Evolutionary conservation across 192 early-diverging fungal genomes (phyloP).

Genomic region (Coemansia sp.): DNA sequence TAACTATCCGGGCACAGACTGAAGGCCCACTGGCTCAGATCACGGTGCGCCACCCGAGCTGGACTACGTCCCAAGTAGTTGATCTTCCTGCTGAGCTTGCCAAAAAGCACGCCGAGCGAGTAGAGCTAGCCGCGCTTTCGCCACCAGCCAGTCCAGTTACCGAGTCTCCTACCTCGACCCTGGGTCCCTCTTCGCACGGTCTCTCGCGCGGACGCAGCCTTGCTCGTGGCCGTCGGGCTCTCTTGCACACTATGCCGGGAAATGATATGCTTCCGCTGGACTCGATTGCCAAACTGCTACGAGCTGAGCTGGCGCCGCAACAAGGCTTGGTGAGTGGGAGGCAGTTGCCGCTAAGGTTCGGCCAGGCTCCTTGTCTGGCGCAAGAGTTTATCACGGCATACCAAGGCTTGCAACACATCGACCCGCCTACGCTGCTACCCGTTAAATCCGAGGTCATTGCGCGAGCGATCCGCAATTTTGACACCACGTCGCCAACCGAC

Average conservation of each 20-base stretch:
- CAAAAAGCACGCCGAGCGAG: conserved; percentile 32
- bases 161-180: conserved; percentile 54
- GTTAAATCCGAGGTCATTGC: conserved; percentile 69
- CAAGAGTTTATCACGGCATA: conserved; percentile 61
- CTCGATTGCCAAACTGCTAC: conserved; percentile 40
- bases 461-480: conserved; percentile 79
- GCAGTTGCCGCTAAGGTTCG: conserved; percentile 39
- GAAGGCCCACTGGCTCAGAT: conserved; percentile 77
- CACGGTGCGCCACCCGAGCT: conserved; percentile 78
- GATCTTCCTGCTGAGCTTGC: conserved; percentile 46
- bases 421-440: conserved; percentile 64
- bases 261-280: conserved; percentile 29
- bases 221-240: conserved; percentile 34
- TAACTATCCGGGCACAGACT: conserved; percentile 73
- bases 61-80: conserved; percentile 66
- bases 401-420: conserved; percentile 65
- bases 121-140: conserved; percentile 11
- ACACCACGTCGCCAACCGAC: conserved; percentile 86
- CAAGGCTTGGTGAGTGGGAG: conserved; percentile 15
- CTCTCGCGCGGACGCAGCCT: conserved; percentile 40
- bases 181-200: conserved; percentile 13
- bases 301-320: conserved; percentile 36
- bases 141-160: conserved; percentile 26
- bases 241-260: conserved; percentile 16
- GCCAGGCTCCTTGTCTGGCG: conserved; percentile 43